phyloP scores from a whole-genome alignment of 2,329 filamentous ascomycete species.

The Cytospora schulzeri region DNA sequence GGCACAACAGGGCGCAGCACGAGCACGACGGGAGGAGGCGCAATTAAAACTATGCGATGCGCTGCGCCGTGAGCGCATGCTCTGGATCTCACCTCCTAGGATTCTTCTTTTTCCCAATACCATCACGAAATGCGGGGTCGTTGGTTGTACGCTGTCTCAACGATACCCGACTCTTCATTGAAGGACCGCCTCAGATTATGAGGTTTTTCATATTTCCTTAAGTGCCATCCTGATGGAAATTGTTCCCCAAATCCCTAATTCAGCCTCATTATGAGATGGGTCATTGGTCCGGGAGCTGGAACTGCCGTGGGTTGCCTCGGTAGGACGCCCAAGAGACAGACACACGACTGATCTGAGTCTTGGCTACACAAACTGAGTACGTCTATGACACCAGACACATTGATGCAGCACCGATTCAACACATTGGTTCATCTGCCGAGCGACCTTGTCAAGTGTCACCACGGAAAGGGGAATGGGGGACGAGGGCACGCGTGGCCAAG shows the following conservation, averaged over 20 bases:
- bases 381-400: background rate
- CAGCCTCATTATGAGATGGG: background rate
- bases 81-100: background rate
- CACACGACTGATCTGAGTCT: background rate
- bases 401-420: background rate
- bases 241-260: background rate
- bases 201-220: background rate
- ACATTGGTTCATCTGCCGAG: background rate
- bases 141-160: background rate
- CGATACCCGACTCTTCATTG: background rate
- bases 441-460: background rate
- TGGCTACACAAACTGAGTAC: background rate
- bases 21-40: slow-evolving; percentile 33
- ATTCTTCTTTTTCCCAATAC: background rate
- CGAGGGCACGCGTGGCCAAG: background rate
- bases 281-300: background rate
- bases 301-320: background rate
- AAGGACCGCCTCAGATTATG: background rate
- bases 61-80: background rate
- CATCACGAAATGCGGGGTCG: background rate
- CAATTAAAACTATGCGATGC: slow-evolving; percentile 29
- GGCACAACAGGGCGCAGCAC: slow-evolving; percentile 37
- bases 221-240: background rate
- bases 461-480: background rate
- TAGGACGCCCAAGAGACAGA: background rate